phyloP scores from a whole-genome alignment of 1,139 yeast species.

The Saccharomyces hybrid region DNA sequence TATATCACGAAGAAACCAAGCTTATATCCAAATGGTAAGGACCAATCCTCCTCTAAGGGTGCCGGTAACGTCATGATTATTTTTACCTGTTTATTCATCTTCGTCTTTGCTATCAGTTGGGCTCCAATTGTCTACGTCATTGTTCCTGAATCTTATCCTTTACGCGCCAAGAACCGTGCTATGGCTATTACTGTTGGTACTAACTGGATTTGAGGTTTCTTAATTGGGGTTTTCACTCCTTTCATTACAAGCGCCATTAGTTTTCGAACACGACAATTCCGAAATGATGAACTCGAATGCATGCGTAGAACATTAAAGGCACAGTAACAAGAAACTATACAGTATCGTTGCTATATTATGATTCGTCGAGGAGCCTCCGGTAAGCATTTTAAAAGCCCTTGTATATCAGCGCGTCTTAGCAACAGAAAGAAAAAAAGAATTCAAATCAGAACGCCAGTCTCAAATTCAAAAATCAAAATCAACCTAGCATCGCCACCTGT shows the following conservation, averaged over 20 bases:
- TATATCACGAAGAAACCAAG: constrained; percentile 17
- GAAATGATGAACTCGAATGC: too few relatives aligned
- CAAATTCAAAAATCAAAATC: constrained; percentile 37
- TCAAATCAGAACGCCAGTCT: constrained; percentile 32
- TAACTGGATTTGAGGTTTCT: constrained; percentile 70
- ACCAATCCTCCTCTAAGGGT: constrained; percentile 42
- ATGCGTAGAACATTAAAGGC: too few relatives aligned
- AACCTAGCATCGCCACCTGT: constrained; percentile 26
- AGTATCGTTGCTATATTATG: too few relatives aligned
- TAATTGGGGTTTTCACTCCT: constrained; percentile 52
- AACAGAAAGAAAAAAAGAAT: not conserved
- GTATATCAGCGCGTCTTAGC: not conserved
- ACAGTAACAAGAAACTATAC: too few relatives aligned
- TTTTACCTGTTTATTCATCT: constrained; percentile 64
- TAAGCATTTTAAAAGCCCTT: not conserved
- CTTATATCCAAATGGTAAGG: constrained; percentile 46
- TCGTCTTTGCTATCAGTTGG: constrained; percentile 75
- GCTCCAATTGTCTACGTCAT: constrained; percentile 70
- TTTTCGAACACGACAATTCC: constrained; percentile 4
- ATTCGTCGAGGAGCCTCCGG: not conserved
- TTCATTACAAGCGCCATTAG: constrained; percentile 18
- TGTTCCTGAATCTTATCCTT: constrained; percentile 65
- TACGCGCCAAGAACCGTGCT: constrained; percentile 65
- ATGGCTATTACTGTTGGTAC: constrained; percentile 63
- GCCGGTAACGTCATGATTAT: constrained; percentile 70